A percentile compares a stretch with the other conserved stretches of the same genome.
Evolutionary conservation across 2,329 filamentous ascomycete genomes (phyloP).

Genomic region (Monilinia aucupariae): DNA sequence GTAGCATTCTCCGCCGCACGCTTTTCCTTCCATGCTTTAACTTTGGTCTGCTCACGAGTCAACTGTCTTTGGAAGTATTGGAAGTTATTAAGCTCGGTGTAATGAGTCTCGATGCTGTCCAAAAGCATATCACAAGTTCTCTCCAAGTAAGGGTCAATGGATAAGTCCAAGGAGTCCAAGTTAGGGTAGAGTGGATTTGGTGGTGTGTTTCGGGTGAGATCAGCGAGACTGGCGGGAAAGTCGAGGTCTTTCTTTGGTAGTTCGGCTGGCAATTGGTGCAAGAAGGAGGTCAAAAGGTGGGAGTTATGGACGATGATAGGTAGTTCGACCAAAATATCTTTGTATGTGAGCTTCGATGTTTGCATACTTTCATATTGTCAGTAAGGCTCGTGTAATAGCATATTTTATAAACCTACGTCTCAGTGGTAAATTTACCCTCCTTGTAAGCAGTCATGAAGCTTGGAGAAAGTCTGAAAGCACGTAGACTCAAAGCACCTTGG

Average conservation of each 20-base stretch:
- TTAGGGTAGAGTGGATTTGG: slow-evolving; percentile 73
- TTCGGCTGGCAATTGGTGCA: slow-evolving; percentile 79
- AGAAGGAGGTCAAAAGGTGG: slow-evolving; percentile 88
- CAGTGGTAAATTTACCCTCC: slow-evolving; percentile 93
- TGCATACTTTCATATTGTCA: slow-evolving; percentile 59
- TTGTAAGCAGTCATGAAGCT: slow-evolving; percentile 88
- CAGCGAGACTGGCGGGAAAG: slow-evolving; percentile 72
- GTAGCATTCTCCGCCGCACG: slow-evolving; percentile 92
- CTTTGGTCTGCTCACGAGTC: slow-evolving; percentile 91
- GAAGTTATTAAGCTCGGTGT: slow-evolving; percentile 99
- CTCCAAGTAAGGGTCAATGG: slow-evolving; percentile 95
- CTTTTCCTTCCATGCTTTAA: slow-evolving; percentile 93
- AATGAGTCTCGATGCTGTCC: slow-evolving; percentile 95
- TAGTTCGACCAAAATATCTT: slow-evolving; percentile 87
- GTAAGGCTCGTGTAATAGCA: slow-evolving; percentile 4
- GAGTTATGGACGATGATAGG: slow-evolving; percentile 93
- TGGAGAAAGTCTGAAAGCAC: slow-evolving; percentile 84
- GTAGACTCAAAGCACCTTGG: slow-evolving; percentile 81
- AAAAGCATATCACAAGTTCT: slow-evolving; percentile 96
- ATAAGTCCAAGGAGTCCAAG: slow-evolving; percentile 78
- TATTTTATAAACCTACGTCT: slow-evolving; percentile 61
- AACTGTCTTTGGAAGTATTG: slow-evolving; percentile 95
- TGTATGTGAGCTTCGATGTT: slow-evolving; percentile 89
- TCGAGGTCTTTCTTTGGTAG: slow-evolving; percentile 62
- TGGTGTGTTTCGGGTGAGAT: slow-evolving; percentile 63